phyloP scores from a whole-genome alignment of 1,284 basidiomycete species.

The Golubevia sp. region DNA sequence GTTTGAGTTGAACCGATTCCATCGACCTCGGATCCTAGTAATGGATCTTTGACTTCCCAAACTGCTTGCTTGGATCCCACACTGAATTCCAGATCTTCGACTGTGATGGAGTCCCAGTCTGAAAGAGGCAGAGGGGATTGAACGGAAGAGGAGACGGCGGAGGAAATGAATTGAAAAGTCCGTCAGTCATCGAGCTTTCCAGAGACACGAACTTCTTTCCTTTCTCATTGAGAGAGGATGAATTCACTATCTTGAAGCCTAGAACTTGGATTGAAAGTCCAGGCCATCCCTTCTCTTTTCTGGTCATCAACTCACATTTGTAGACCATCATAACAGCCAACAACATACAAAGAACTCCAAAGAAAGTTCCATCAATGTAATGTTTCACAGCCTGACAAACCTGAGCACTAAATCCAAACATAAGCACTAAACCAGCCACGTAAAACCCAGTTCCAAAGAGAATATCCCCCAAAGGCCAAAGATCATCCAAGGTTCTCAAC shows the following conservation, averaged over 20 bases:
- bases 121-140: too few species aligned
- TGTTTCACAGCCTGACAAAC: conserved; percentile 56
- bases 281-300: too few species aligned
- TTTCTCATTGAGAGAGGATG: background rate
- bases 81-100: conserved; percentile 58
- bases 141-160: too few species aligned
- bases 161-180: too few species aligned
- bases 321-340: conserved; percentile 60
- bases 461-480: conserved; percentile 58
- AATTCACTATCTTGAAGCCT: too few species aligned
- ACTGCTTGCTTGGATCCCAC: conserved; percentile 52
- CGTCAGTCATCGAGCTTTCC: too few species aligned
- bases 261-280: too few species aligned
- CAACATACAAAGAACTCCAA: conserved; percentile 51
- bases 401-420: conserved; percentile 52
- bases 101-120: conserved; percentile 54
- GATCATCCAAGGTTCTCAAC: conserved; percentile 51
- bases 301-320: conserved; percentile 46
- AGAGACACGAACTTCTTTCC: too few species aligned
- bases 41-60: conserved; percentile 56
- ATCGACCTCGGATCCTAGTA: conserved; percentile 34
- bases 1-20: conserved; percentile 28
- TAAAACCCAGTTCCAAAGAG: conserved; percentile 48
- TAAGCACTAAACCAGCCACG: conserved; percentile 46
- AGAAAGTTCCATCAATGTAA: conserved; percentile 60